Evolutionary conservation across 768 basidiomycete species (phyloP).

Genomic region (Sarcodon aspratus): DNA sequence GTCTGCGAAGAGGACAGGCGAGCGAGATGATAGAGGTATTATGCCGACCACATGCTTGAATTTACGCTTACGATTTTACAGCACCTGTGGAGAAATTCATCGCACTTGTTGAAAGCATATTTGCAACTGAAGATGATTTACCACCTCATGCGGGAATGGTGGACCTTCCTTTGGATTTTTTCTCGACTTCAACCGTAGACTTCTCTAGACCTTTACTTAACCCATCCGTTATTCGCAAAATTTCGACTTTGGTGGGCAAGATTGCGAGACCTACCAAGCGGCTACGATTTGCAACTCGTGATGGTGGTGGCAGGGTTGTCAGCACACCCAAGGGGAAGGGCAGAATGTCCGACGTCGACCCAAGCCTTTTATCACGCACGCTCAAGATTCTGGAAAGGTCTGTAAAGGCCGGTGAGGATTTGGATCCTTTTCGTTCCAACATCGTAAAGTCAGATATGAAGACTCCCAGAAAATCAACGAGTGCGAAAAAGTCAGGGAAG

Average conservation of each 20-base stretch:
- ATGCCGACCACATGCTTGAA: not conserved
- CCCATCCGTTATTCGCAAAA: constrained; percentile 46
- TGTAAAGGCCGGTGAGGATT: constrained; percentile 62
- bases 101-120: constrained; percentile 72
- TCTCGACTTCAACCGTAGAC: constrained; percentile 50
- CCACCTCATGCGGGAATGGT: constrained; percentile 39
- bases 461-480: constrained; percentile 10
- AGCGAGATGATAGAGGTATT: constrained; percentile 65
- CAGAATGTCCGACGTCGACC: constrained; percentile 60
- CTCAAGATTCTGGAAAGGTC: constrained; percentile 74
- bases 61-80: constrained; percentile 11
- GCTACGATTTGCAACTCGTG: constrained; percentile 34
- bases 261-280: constrained; percentile 60
- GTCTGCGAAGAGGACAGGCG: constrained; percentile 53
- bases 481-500: constrained; percentile 27
- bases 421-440: constrained; percentile 53
- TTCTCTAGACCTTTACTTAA: constrained; percentile 49
- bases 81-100: constrained; percentile 68
- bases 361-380: constrained; percentile 45
- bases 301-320: constrained; percentile 21
- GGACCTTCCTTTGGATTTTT: constrained; percentile 50
- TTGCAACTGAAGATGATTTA: constrained; percentile 69
- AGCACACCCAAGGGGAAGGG: constrained; percentile 38
- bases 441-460: constrained; percentile 4
- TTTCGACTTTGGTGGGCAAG: constrained; percentile 58